Evolutionary conservation across 805 yeast genomes (phyloP).

Genomic region (Kazachstania taianensis): DNA sequence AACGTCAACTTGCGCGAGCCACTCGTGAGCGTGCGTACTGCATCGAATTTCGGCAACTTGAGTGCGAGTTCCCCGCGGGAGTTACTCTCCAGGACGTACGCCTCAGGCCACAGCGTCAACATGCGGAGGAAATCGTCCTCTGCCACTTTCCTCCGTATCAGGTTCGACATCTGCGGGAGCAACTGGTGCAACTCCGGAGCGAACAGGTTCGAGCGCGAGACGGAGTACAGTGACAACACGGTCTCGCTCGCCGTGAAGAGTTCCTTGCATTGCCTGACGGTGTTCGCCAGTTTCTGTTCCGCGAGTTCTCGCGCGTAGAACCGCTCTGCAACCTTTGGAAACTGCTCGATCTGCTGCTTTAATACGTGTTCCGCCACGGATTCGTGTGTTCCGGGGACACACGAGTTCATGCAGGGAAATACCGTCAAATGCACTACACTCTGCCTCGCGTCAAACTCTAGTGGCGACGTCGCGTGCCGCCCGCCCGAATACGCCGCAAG

Average conservation of each 20-base stretch:
- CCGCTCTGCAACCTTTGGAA: conserved; percentile 17
- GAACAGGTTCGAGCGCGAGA: conserved; percentile 11
- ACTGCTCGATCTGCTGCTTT: conserved; percentile 17
- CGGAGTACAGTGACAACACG: conserved; percentile 21
- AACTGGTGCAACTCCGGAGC: conserved; percentile 16
- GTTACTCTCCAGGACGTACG: conserved; percentile 18
- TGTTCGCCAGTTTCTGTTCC: conserved; percentile 9
- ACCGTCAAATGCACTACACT: conserved; percentile 14
- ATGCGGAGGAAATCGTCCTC: conserved; percentile 19
- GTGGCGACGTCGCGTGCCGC: conserved; percentile 16
- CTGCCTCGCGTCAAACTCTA: conserved; percentile 10
- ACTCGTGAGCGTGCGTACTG: conserved; percentile 13
- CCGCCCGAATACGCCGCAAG: conserved; percentile 17
- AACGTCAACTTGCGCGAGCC: conserved; percentile 23
- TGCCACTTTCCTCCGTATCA: conserved; percentile 21
- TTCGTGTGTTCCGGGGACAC: conserved; percentile 1
- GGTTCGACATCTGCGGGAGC: conserved; percentile 24
- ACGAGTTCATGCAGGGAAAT: conserved; percentile 15
- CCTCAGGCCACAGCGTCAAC: conserved; percentile 24
- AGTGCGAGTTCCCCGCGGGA: conserved; percentile 17
- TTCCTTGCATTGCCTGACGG: conserved; percentile 15
- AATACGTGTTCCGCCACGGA: conserved; percentile 12
- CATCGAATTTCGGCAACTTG: conserved; percentile 13
- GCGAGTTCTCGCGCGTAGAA: conserved; percentile 16
- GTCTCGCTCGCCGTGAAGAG: conserved; percentile 21